Evolutionary conservation across 2,329 filamentous ascomycete genomes (phyloP).

Genomic region (Aspergillus sp.): DNA sequence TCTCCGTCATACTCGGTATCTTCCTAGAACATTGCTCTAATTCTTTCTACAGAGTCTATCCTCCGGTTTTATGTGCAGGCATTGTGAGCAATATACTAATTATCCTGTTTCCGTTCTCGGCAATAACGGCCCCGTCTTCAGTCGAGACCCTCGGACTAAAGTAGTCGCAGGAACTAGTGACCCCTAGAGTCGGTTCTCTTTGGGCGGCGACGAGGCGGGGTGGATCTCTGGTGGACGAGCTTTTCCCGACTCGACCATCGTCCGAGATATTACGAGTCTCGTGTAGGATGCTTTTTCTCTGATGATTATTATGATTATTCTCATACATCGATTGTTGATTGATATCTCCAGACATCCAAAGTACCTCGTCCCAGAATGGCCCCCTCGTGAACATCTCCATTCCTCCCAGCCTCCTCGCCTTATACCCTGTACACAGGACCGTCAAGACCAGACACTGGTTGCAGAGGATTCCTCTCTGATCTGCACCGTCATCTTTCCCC

Average conservation of each 20-base stretch:
- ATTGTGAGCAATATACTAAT: too few relatives aligned
- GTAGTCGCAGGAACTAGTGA: background rate
- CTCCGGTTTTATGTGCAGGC: too few relatives aligned
- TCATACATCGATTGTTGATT: background rate
- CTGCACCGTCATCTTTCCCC: constrained; percentile 18
- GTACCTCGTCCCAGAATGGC: too few relatives aligned
- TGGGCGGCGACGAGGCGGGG: constrained; percentile 9
- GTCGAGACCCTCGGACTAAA: constrained; percentile 1
- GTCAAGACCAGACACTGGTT: too few relatives aligned
- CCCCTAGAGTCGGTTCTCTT: constrained; percentile 13
- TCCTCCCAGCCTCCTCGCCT: too few relatives aligned
- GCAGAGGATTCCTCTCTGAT: constrained; percentile 13
- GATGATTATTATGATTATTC: constrained; percentile 3
- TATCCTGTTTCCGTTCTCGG: constrained; percentile 9
- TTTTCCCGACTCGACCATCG: constrained; percentile 12
- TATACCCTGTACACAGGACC: too few relatives aligned
- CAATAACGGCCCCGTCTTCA: constrained; percentile 5
- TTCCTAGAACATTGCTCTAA: too few relatives aligned
- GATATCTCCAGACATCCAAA: background rate
- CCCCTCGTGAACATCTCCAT: too few relatives aligned
- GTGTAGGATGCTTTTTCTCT: constrained; percentile 4
- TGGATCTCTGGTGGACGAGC: constrained; percentile 15
- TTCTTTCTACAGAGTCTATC: too few relatives aligned
- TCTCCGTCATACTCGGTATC: too few relatives aligned
- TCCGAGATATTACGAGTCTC: constrained; percentile 1